Percentiles rank a stretch among this genome's conserved stretches.
phyloP scores from a whole-genome alignment of 768 basidiomycete species.

The Amanita thiersii region DNA sequence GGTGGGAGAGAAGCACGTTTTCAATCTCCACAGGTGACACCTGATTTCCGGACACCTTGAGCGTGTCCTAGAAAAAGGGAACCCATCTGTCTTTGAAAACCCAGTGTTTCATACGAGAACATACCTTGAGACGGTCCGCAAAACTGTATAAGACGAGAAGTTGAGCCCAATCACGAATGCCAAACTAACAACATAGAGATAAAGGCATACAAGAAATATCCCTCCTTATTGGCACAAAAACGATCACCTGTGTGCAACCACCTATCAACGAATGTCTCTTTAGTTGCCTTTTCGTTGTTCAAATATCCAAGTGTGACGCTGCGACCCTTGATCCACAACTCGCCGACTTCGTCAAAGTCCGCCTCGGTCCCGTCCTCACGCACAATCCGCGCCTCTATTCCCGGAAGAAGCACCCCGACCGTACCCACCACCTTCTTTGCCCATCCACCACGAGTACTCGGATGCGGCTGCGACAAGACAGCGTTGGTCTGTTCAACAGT shows the following conservation, averaged over 20 bases:
- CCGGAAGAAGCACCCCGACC: slow-evolving; percentile 53
- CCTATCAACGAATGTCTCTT: slow-evolving; percentile 58
- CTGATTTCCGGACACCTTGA: slow-evolving; percentile 75
- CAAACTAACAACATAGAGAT: not conserved
- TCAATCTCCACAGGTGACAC: slow-evolving; percentile 81
- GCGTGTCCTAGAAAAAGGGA: slow-evolving; percentile 52
- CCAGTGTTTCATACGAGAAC: slow-evolving; percentile 5
- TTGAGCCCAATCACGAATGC: not conserved
- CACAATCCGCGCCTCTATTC: slow-evolving; percentile 55
- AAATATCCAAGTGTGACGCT: slow-evolving; percentile 65
- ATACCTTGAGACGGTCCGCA: slow-evolving; percentile 69
- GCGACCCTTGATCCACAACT: slow-evolving; percentile 49
- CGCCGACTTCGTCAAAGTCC: slow-evolving; percentile 50
- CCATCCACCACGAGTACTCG: slow-evolving; percentile 37
- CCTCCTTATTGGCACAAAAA: slow-evolving; percentile 51
- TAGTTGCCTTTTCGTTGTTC: slow-evolving; percentile 60
- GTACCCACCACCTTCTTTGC: slow-evolving; percentile 31
- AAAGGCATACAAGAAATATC: slow-evolving; percentile 53
- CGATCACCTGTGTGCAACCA: slow-evolving; percentile 75
- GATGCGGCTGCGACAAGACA: slow-evolving; percentile 32
- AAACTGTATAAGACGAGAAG: slow-evolving; percentile 33
- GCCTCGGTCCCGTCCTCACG: slow-evolving; percentile 52
- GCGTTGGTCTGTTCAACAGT: slow-evolving; percentile 64
- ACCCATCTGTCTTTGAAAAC: too few relatives aligned
- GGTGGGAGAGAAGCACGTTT: slow-evolving; percentile 51